Base-by-base conservation (phyloP, 2,329 filamentous ascomycete genomes). In the Fusarium sororula region DNA sequence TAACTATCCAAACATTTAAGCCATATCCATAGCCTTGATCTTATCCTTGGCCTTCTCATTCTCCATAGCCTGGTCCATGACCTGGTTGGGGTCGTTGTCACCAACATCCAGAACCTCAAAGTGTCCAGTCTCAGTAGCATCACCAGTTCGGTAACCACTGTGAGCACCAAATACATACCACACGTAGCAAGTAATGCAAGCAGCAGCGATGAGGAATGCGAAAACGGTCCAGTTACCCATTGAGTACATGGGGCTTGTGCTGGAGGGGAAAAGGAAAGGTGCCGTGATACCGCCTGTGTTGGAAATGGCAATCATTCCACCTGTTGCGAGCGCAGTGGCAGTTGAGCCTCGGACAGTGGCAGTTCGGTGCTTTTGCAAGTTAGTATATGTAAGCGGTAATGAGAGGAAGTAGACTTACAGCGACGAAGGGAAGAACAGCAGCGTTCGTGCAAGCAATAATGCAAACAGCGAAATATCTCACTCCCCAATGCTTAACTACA, bases 221-320 rank as follows among this genome's bases (percentile, higher is more conserved):
- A 81, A 81, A 7, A 81, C 79, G 18, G 80, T 81, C 80, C 80
- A 81, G 74, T 81, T 81, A 32, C 80, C 79, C 80, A 79, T 81
- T 3, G 75, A 73, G 68, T 81, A 81, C 79, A 81, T 80, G 55
- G 80, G 80, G 1, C 70, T 75, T 22, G 77, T 78, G 66, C 44
- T 70, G 61, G 77, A 68, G 7, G 80, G 80, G 73, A 82, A 82
- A 22, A 81, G 70, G 73, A 82, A 82, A 11, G 81, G 79, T 0
- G 80, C 80, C 15, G 81, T 73, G 55, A 82, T 81, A 12, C 81
- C 81, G 30, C 81, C 81, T 3, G 72, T 78, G 73, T 82, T 82
- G 53, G 79, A 77, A 32, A 82, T 80, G 65, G 81, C 73, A 32
- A 82, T 80, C 79, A 81, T 82, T 32, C 81, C 81, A 6, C 78